Evolutionary conservation across 352 stramenopile genomes (phyloP).

Genomic region (Globisporangium cederbergense): DNA sequence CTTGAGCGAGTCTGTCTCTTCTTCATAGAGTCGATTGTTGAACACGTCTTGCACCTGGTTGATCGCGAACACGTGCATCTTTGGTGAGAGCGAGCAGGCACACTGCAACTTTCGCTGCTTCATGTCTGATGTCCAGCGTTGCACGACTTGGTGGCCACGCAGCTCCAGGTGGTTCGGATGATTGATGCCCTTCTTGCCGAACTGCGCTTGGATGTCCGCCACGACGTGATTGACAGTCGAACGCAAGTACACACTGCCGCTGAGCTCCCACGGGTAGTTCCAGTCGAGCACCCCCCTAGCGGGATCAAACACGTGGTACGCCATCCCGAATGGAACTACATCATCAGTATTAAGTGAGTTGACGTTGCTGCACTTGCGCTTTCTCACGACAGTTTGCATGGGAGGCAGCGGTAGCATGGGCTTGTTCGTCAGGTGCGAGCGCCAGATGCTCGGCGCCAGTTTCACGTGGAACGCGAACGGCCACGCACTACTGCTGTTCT

Average conservation of each 20-base stretch:
- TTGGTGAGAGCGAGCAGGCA: slow-evolving; percentile 40
- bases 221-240: slow-evolving; percentile 31
- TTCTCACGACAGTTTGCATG: slow-evolving; percentile 19
- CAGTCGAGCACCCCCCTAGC: slow-evolving; percentile 56
- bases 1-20: slow-evolving; percentile 2
- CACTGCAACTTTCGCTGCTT: slow-evolving; percentile 26
- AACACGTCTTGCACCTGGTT: slow-evolving; percentile 86
- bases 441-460: slow-evolving; percentile 72
- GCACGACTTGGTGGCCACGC: slow-evolving; percentile 47
- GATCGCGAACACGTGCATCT: slow-evolving; percentile 79
- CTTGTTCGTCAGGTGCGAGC: slow-evolving; percentile 58
- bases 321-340: slow-evolving; percentile 4
- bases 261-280: slow-evolving; percentile 87
- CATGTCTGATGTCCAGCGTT: slow-evolving; percentile 15
- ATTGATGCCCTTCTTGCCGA: slow-evolving; percentile 31
- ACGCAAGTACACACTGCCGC: slow-evolving; percentile 67
- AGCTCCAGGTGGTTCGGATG: slow-evolving; percentile 69
- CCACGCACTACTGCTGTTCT: slow-evolving; percentile 7
- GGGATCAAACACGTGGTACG: slow-evolving; percentile 44
- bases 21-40: slow-evolving; percentile 59
- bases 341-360: too few relatives aligned
- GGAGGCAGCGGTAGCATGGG: slow-evolving; percentile 43
- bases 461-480: slow-evolving; percentile 72
- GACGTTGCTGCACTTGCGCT: neutral
- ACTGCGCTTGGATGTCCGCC: slow-evolving; percentile 24